A percentile compares a stretch with the other conserved stretches of the same genome.
phyloP scores from a whole-genome alignment of 306 rosid genomes.

The Inga laurina region DNA sequence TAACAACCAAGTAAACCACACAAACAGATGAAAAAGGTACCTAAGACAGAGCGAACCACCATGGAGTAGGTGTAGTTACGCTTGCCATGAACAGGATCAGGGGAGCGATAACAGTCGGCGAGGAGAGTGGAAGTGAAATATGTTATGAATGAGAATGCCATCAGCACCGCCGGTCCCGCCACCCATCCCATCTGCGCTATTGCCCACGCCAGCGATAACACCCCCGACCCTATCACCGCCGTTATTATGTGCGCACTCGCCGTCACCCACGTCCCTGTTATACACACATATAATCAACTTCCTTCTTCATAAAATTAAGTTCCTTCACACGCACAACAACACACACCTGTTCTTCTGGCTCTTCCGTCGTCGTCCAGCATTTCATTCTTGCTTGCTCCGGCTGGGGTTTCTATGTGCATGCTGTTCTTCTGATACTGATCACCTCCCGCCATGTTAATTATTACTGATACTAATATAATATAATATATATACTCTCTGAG shows the following conservation, averaged over 20 bases:
- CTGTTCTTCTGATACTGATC: conserved; percentile 54
- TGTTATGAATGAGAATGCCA: conserved; percentile 84
- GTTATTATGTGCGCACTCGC: conserved; percentile 98
- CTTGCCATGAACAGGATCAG: conserved; percentile 83
- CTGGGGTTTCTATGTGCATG: conserved; percentile 70
- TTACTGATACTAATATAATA: too few relatives aligned
- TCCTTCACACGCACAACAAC: background rate
- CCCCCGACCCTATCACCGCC: conserved; percentile 97
- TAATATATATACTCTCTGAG: background rate
- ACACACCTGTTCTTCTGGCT: conserved; percentile 65
- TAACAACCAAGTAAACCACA: background rate
- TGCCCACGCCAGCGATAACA: conserved; percentile 91
- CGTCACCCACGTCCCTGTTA: conserved; percentile 85
- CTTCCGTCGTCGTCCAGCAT: conserved; percentile 86
- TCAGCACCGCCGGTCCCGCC: conserved; percentile 80
- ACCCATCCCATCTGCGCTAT: conserved; percentile 94
- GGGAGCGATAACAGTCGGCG: conserved; percentile 80
- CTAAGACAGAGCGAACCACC: conserved; percentile 71
- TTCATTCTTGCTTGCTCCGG: conserved; percentile 53
- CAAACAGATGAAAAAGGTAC: conserved; percentile 34
- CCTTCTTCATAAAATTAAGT: too few relatives aligned
- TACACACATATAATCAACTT: too few relatives aligned
- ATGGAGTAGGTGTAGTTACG: conserved; percentile 89
- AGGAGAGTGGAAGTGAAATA: conserved; percentile 94
- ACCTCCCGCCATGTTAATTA: conserved; percentile 8